A percentile compares a stretch with the other conserved stretches of the same genome.
These are phyloP conservation scores for Trametes cingulata DNA, from an alignment of 768 basidiomycete genomes.

Conservation along the genomic window DNA sequence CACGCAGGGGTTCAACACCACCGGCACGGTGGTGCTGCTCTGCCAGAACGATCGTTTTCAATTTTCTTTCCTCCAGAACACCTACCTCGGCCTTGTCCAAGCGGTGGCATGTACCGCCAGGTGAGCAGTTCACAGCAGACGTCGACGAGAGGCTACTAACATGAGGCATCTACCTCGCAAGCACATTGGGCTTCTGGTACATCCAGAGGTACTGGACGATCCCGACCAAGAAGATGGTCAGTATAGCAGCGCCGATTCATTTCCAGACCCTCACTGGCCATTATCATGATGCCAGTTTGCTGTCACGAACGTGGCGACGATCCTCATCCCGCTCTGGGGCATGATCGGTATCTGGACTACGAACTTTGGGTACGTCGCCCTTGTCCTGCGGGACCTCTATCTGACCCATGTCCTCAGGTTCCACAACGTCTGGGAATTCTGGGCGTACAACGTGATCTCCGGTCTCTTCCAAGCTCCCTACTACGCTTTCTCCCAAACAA, in stretches of 20 bases:
- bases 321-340: constrained; percentile 82
- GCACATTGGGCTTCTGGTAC: constrained; percentile 81
- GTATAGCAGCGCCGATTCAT: not conserved
- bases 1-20: constrained; percentile 74
- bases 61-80: constrained; percentile 81
- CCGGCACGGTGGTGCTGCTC: constrained; percentile 70
- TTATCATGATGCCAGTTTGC: constrained; percentile 50
- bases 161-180: constrained; percentile 21
- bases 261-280: not conserved
- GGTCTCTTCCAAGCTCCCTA: constrained; percentile 86
- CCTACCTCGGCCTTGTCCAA: constrained; percentile 75
- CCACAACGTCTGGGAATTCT: constrained; percentile 88
- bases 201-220: constrained; percentile 80
- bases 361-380: constrained; percentile 58
- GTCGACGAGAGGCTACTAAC: not conserved
- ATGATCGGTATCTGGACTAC: constrained; percentile 84
- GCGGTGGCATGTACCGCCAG: constrained; percentile 66
- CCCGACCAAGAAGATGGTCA: constrained; percentile 77
- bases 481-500: constrained; percentile 82
- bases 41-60: constrained; percentile 80
- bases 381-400: not conserved
- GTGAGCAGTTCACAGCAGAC: constrained; percentile 10
- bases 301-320: constrained; percentile 73
- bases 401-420: no score
- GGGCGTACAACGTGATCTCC: constrained; percentile 80